A percentile compares a stretch with the other conserved stretches of the same genome.
phyloP scores from a whole-genome alignment of 768 basidiomycete species.

The Multifurca ochricompacta region DNA sequence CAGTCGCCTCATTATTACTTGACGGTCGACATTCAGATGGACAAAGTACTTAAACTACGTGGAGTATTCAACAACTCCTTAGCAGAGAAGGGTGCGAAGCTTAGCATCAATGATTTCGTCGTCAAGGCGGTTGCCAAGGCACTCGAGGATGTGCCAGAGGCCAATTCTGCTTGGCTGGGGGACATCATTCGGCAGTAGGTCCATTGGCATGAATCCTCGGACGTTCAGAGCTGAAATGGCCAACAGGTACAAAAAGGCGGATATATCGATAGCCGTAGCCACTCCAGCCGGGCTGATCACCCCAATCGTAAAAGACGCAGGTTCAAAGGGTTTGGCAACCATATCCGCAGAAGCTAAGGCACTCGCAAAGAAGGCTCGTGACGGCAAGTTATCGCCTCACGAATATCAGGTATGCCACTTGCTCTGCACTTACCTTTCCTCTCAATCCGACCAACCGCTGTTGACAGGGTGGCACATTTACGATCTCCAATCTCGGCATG shows the following conservation, averaged over 20 bases:
- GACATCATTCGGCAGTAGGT: constrained; percentile 91
- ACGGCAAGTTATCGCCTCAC: constrained; percentile 88
- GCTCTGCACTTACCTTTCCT: constrained; percentile 6
- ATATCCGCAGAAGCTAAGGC: constrained; percentile 91
- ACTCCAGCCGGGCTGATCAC: constrained; percentile 96
- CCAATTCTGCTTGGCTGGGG: constrained; percentile 96
- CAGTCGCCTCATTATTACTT: constrained; percentile 97
- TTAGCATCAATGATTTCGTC: constrained; percentile 97
- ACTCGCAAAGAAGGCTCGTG: constrained; percentile 91
- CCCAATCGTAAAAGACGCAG: constrained; percentile 91
- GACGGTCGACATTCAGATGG: constrained; percentile 94
- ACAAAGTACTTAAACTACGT: constrained; percentile 86
- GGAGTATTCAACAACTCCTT: constrained; percentile 92
- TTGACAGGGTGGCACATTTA: constrained; percentile 88
- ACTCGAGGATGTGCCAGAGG: constrained; percentile 91
- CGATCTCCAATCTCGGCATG: constrained; percentile 99
- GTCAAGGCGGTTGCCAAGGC: constrained; percentile 92
- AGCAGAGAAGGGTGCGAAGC: constrained; percentile 80
- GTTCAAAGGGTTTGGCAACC: constrained; percentile 83
- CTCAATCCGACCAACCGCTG: background rate
- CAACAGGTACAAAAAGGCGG: constrained; percentile 85
- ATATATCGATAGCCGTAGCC: constrained; percentile 95
- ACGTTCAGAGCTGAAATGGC: background rate
- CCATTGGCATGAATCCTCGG: background rate
- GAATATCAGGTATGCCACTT: constrained; percentile 76